Evolutionary conservation across 768 basidiomycete species (phyloP), one percentile per base, ranked within the genome.

Genomic region (Podaxis sp.): DNA sequence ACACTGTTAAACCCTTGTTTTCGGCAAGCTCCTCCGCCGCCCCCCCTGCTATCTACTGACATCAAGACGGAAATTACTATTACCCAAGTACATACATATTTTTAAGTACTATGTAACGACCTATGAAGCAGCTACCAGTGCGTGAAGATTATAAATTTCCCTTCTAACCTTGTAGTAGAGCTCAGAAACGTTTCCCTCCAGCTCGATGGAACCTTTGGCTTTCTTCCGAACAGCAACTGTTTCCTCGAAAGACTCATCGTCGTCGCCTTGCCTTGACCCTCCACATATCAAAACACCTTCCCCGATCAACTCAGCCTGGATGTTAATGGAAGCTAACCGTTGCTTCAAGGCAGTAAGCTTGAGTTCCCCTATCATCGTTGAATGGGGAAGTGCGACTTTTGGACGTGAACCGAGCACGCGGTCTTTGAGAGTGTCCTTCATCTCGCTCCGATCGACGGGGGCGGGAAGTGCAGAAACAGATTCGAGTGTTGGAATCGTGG

Each of bases 341-440:
- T 87, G 73, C 74, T 98, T 97, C 52, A 99, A 82, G 1, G 86
- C 84, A 0, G 94, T 95, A 29, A 99, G 80, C 72, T 97, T 95
- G 46, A 99, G 84, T 70, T 98, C 97, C 55, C 97, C 97, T 60
- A 99, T 97, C 89, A 98, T 96, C 6, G 96, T 92, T 0, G 96
- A 96, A 63, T 88, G 85, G 1, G 94, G 93, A 2, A 98, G 79
- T 2, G 85, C 76, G 9, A 84, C 80, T 19, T 83, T 77, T 15
- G 86, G 82, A 33, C 91, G 85, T n/a, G 87, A 82, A 17, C 89
- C 90, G 22, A 91, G 80, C 37, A 79, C 77, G 19, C 78, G 83
- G 22, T 76, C 75, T 46, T 72, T 66, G 38, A 71, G 65, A 11
- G 67, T 64, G 12, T 75, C 68, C 3, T 69, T 66, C 27, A 61